Evolutionary conservation across 176 grass and related monocot genomes (phyloP).

Genomic region (Raddia distichophylla): DNA sequence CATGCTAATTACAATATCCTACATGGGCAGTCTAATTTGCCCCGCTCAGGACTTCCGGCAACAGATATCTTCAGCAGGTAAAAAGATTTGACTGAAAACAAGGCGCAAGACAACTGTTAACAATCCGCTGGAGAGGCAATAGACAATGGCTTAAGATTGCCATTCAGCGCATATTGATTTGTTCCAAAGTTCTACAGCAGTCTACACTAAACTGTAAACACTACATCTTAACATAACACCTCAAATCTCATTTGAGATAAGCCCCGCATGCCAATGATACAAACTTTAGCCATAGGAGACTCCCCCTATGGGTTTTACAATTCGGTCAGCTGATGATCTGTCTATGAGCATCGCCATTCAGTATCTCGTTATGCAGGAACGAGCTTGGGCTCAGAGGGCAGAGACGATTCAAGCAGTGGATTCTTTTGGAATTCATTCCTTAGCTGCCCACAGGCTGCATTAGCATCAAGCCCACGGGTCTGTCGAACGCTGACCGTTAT

Average conservation of each 20-base stretch:
- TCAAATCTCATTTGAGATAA: constrained; percentile 2
- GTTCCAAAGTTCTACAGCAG: neutral
- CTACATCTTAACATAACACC: neutral
- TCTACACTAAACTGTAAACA: constrained; percentile 3
- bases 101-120: too few relatives aligned
- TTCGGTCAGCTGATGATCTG: neutral
- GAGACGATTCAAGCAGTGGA: constrained; percentile 49
- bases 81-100: neutral
- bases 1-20: neutral
- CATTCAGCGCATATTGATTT: neutral
- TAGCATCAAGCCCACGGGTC: constrained; percentile 89
- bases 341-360: constrained; percentile 5
- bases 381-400: constrained; percentile 31
- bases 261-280: neutral
- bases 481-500: constrained; percentile 84
- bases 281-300: neutral
- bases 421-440: constrained; percentile 91
- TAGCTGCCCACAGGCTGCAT: constrained; percentile 92
- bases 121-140: too few relatives aligned
- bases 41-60: neutral
- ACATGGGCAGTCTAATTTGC: neutral
- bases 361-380: constrained; percentile 41
- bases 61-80: neutral
- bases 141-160: too few relatives aligned
- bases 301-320: neutral